These are phyloP conservation scores for Peltaster fructicola DNA, from an alignment of 2,329 filamentous ascomycete genomes.

Conservation along the genomic window DNA sequence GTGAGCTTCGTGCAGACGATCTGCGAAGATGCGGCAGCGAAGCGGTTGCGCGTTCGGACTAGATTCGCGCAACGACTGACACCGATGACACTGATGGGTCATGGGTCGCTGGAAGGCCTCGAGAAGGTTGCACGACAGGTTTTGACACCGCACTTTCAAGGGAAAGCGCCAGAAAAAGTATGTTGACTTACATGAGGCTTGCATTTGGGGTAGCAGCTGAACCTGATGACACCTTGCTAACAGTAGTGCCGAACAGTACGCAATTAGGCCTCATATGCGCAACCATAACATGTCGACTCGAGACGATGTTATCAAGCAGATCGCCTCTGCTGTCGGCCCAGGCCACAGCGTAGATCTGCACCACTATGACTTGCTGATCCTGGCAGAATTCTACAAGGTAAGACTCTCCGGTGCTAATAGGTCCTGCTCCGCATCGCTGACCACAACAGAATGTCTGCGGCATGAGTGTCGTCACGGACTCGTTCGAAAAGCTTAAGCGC, in stretches of 20 bases:
- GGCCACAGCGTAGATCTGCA: conserved; percentile 62
- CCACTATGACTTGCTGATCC: conserved; percentile 58
- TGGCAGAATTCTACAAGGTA: conserved; percentile 70
- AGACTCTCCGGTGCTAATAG: conserved; percentile 18
- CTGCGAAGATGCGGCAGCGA: conserved; percentile 36
- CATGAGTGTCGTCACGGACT: conserved; percentile 58
- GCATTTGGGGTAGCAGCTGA: neutral
- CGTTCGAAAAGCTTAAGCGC: conserved; percentile 57
- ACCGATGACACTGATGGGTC: conserved; percentile 41
- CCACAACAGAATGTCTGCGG: conserved; percentile 48
- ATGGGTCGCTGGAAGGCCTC: conserved; percentile 51
- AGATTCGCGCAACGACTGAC: conserved; percentile 43
- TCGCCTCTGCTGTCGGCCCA: conserved; percentile 47
- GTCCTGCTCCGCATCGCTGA: no score
- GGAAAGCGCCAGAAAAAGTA: conserved; percentile 34
- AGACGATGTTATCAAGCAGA: conserved; percentile 50
- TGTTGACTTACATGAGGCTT: no score
- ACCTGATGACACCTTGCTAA: no score
- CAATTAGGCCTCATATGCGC: conserved; percentile 63
- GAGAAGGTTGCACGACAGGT: conserved; percentile 46
- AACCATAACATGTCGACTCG: conserved; percentile 54
- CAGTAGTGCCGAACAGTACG: conserved; percentile 47
- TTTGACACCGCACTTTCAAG: conserved; percentile 46
- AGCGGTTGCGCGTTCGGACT: conserved; percentile 34
- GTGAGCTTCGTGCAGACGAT: conserved; percentile 41